A percentile compares a stretch with the other conserved stretches of the same genome.
phyloP scores from a whole-genome alignment of 139 green algal species.

The Chlorella ohadii region DNA sequence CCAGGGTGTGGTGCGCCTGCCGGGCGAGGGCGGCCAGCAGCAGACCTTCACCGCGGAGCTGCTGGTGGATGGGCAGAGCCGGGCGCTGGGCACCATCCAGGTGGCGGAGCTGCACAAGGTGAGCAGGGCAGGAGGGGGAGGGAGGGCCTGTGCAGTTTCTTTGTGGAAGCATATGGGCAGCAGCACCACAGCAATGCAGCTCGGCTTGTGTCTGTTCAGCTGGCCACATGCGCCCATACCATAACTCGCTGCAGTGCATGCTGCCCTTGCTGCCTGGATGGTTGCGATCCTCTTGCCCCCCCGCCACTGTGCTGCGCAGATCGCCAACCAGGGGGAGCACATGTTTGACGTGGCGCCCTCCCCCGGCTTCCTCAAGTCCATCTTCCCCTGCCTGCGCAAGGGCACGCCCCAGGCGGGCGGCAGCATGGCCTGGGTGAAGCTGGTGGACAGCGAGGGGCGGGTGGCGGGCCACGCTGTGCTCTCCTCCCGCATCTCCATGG shows the following conservation, averaged over 20 bases:
- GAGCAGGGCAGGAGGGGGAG: not conserved
- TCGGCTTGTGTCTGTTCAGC: not conserved
- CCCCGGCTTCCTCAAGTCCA: slow-evolving; percentile 40
- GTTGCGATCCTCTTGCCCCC: too few relatives aligned
- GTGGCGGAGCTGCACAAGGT: slow-evolving; percentile 49
- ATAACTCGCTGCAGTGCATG: too few relatives aligned
- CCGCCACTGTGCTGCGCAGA: slow-evolving; percentile 17
- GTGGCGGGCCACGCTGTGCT: slow-evolving; percentile 43
- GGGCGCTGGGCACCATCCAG: slow-evolving; percentile 36
- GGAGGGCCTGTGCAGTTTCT: too few relatives aligned
- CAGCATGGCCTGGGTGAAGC: slow-evolving; percentile 50
- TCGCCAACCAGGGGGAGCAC: slow-evolving; percentile 34
- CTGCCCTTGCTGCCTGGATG: too few relatives aligned
- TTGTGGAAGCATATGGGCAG: too few relatives aligned
- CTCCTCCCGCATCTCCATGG: slow-evolving; percentile 34
- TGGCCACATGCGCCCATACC: too few relatives aligned
- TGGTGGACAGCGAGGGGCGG: slow-evolving; percentile 33
- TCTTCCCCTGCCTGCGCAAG: slow-evolving; percentile 45
- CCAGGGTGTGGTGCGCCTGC: slow-evolving; percentile 10
- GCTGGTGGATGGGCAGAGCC: slow-evolving; percentile 23
- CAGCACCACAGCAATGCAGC: too few relatives aligned
- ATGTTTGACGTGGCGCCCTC: slow-evolving; percentile 16
- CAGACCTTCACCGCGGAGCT: slow-evolving; percentile 36
- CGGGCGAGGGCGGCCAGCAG: slow-evolving; percentile 6
- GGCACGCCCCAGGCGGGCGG: not conserved